phyloP scores from a whole-genome alignment of 805 yeast species.

The Lipomyces orientalis region DNA sequence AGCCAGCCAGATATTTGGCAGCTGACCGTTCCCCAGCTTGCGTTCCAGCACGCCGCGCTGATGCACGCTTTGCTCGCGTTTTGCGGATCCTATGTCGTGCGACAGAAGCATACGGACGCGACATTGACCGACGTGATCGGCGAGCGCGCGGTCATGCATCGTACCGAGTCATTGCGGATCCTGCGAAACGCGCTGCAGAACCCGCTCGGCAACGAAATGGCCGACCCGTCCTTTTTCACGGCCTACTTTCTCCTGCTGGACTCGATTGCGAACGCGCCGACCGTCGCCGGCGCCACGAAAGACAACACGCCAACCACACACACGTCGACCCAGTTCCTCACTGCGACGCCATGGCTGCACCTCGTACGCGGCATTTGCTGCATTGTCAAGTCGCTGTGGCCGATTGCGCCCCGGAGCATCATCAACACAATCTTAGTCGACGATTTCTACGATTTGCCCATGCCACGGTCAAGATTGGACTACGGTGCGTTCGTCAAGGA shows the following conservation, averaged over 20 bases:
- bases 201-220: slow-evolving; percentile 76
- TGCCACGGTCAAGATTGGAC: slow-evolving; percentile 42
- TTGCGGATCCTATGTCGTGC: slow-evolving; percentile 86
- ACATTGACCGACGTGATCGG: neutral
- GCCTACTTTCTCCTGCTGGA: slow-evolving; percentile 92
- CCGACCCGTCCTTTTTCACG: slow-evolving; percentile 87
- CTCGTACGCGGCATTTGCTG: slow-evolving; percentile 98
- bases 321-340: slow-evolving; percentile 61
- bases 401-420: slow-evolving; percentile 69
- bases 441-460: slow-evolving; percentile 76
- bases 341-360: slow-evolving; percentile 96
- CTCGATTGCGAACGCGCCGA: slow-evolving; percentile 49
- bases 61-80: slow-evolving; percentile 93
- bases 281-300: slow-evolving; percentile 1
- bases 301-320: slow-evolving; percentile 72
- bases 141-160: slow-evolving; percentile 52
- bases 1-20: slow-evolving; percentile 87
- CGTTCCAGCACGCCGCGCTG: slow-evolving; percentile 84
- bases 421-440: slow-evolving; percentile 78
- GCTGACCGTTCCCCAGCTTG: slow-evolving; percentile 83
- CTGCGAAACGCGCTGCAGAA: slow-evolving; percentile 79
- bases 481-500: slow-evolving; percentile 10
- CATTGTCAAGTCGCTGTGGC: slow-evolving; percentile 95
- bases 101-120: slow-evolving; percentile 48
- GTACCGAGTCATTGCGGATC: slow-evolving; percentile 83